Evolutionary conservation across 2,329 filamentous ascomycete species (phyloP).

Genomic region (Cercospora sesami): DNA sequence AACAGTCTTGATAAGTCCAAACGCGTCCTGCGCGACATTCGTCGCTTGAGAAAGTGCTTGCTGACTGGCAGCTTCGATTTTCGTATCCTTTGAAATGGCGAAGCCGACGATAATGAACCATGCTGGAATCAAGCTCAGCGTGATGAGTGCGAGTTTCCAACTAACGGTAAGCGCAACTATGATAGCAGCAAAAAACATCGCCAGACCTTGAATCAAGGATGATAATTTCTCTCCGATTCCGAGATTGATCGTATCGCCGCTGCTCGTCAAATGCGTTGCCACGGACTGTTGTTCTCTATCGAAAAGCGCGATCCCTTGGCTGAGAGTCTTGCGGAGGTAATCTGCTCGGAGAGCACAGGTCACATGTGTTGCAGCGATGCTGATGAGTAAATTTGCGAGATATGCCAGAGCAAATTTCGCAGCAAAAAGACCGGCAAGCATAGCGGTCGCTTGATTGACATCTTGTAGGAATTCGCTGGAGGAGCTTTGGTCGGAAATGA

Average conservation of each 20-base stretch:
- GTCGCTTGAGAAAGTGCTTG: conserved; percentile 37
- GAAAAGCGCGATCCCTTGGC: conserved; percentile 65
- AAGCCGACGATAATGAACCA: conserved; percentile 36
- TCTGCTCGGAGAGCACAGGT: conserved; percentile 56
- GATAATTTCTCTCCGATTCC: conserved; percentile 45
- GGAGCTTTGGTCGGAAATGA: background rate
- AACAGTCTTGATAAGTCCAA: background rate
- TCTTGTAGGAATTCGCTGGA: background rate
- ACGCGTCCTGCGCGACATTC: background rate
- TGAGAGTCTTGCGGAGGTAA: conserved; percentile 65
- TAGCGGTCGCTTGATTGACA: conserved; percentile 48
- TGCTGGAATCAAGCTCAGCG: conserved; percentile 50
- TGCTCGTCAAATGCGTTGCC: conserved; percentile 16
- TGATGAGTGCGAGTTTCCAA: conserved; percentile 50
- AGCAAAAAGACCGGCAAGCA: conserved; percentile 55
- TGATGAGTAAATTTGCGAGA: conserved; percentile 46
- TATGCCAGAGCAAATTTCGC: conserved; percentile 65
- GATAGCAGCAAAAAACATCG: conserved; percentile 43
- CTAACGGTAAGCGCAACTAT: conserved; percentile 44
- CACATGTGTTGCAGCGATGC: conserved; percentile 53
- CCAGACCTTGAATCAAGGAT: conserved; percentile 35
- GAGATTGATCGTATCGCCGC: conserved; percentile 41
- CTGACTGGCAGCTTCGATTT: conserved; percentile 38
- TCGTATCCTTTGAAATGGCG: conserved; percentile 39
- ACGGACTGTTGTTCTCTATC: conserved; percentile 54